Conservation (phyloP, 2,329 filamentous ascomycete genomes). For the Colletotrichum spaethianum region DNA sequence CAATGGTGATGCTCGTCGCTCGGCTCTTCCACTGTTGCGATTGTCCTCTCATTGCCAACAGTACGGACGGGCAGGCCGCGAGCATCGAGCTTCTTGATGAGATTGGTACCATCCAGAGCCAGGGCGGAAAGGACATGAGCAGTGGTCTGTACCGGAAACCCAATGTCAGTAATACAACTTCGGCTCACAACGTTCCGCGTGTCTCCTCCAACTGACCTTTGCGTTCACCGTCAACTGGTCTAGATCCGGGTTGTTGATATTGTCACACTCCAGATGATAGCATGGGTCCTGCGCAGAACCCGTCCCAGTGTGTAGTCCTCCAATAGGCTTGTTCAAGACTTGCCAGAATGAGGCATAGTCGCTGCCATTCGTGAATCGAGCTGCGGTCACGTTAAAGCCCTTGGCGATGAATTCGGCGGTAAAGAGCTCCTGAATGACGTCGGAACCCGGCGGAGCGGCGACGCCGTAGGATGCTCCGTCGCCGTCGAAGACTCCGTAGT, state of each 20-base stretch:
- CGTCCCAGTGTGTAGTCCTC: constrained; percentile 74
- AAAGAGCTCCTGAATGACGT: constrained; percentile 52
- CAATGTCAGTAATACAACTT: not conserved
- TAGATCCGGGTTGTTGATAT: constrained; percentile 54
- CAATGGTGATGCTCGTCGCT: constrained; percentile 19
- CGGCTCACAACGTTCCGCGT: not conserved
- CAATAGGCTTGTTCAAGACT: constrained; percentile 64
- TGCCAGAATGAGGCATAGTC: constrained; percentile 74
- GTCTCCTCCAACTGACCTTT: constrained; percentile 36
- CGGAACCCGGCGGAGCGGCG: constrained; percentile 51
- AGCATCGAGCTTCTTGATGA: constrained; percentile 16
- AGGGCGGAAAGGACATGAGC: constrained; percentile 34
- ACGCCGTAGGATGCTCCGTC: constrained; percentile 54
- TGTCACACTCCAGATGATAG: constrained; percentile 55
- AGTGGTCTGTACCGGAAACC: not conserved
- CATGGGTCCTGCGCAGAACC: constrained; percentile 60
- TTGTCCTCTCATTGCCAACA: not conserved
- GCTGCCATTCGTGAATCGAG: constrained; percentile 60
- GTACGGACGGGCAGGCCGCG: not conserved
- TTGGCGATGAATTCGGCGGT: constrained; percentile 50
- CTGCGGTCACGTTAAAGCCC: constrained; percentile 50
- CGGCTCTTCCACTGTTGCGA: not conserved
- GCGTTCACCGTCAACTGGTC: constrained; percentile 52
- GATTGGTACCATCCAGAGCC: constrained; percentile 42
- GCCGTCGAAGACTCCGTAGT: constrained; percentile 54